phyloP scores from a whole-genome alignment of 306 rosid genomes.

The Prunus kanzakura region DNA sequence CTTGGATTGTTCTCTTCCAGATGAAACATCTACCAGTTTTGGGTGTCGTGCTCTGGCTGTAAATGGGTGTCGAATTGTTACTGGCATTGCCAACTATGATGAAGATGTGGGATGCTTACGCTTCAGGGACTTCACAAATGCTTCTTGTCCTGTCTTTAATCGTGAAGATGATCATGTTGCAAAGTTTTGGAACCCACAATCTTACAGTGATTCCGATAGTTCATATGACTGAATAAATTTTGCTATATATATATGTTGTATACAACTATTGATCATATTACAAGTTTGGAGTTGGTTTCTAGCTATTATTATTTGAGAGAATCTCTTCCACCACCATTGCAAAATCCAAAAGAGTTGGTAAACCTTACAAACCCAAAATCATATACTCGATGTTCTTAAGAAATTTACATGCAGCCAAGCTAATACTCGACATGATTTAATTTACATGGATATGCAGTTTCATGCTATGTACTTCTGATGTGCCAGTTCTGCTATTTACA shows the following conservation, averaged over 20 bases:
- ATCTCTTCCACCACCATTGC: not conserved
- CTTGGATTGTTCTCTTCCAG: conserved; percentile 23
- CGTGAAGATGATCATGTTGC: conserved; percentile 29
- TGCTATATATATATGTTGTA: no score
- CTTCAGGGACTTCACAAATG: conserved; percentile 48
- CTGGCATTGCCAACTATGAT: conserved; percentile 35
- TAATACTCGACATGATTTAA: not conserved
- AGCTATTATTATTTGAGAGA: no score
- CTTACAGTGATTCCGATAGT: conserved; percentile 20
- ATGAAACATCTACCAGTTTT: not conserved
- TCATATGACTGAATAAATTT: conserved; percentile 4
- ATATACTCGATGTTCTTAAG: not conserved
- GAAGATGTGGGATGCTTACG: conserved; percentile 22
- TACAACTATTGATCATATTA: not conserved
- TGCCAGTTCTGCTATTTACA: conserved; percentile 10
- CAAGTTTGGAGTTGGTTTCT: not conserved
- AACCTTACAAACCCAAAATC: not conserved
- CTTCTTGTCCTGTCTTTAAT: conserved; percentile 30
- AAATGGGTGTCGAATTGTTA: conserved; percentile 48
- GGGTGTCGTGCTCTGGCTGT: conserved; percentile 62
- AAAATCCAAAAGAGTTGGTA: not conserved
- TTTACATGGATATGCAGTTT: not conserved
- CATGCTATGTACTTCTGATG: conserved; percentile 1
- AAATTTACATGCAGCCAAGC: not conserved
- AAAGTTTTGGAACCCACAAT: conserved; percentile 58